Evolutionary conservation across 1,139 yeast genomes (phyloP), one percentile per base, ranked within the genome.

Genomic region (Saccharomyces pastorianus): DNA sequence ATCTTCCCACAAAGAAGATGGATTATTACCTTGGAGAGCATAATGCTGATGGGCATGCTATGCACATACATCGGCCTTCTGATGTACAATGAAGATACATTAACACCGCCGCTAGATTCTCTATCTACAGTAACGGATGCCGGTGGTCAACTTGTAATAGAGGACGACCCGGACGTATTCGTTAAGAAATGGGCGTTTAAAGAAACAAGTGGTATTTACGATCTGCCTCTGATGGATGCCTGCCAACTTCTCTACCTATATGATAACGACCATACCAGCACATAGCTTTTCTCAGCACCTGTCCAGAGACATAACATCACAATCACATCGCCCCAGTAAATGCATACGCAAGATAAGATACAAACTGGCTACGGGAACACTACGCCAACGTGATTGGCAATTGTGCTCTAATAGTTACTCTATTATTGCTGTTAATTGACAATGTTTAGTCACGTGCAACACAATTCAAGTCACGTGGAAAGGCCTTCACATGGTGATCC

Each of bases 151-250:
- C 70, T 82, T 3, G 31, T 51, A 4, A 51, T 52, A 7, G 47
- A 47, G 11, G 46, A 46, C 32, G 80, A 81, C 8, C 63, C 72
- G 7, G 63, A 71, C 13, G 56, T 55, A 26, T 64, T 67, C 38
- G 52, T 67, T 11, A 65, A 63, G 2, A 74, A 72, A 59, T 78
- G 78, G 55, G 78, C 81, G 56, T 51, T 38, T 42, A 46, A 55
- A 41, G 64, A 61, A 48, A 82, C 89, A 0, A 85, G 87, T 61
- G 95, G 93, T 0, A 91, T 88, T 7, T 79, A 88, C 82, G 96
- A 88, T 67, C 65, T 88, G 51, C 95, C 96, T 0, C 71, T 87
- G 2, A 76, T 81, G 0, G 74, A 81, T 47, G 95, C 85, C 1
- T 84, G 85, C 63, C 77, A 79, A 55, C 82, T 85, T 0, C 70